phyloP scores from a whole-genome alignment of 106 monocot species.

The Chionographis japonica region DNA sequence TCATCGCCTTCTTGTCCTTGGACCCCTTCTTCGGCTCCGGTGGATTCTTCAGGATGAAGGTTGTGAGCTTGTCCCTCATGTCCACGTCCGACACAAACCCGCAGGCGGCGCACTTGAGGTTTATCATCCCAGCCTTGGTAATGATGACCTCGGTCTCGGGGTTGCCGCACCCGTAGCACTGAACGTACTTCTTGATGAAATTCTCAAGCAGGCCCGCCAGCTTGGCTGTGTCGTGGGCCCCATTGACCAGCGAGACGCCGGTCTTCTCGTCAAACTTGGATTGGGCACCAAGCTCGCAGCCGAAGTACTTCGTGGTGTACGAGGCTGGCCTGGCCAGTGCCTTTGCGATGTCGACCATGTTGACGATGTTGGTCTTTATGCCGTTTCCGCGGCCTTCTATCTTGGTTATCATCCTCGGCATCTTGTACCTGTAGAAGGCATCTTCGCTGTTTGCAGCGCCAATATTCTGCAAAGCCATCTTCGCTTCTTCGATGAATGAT shows the following conservation, averaged over 20 bases:
- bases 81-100: slow-evolving; percentile 73
- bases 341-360: slow-evolving; percentile 90
- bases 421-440: slow-evolving; percentile 89
- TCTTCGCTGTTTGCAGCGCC: slow-evolving; percentile 81
- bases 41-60: slow-evolving; percentile 71
- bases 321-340: slow-evolving; percentile 64
- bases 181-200: slow-evolving; percentile 82
- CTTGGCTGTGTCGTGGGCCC: slow-evolving; percentile 77
- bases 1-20: slow-evolving; percentile 73
- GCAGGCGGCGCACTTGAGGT: slow-evolving; percentile 77
- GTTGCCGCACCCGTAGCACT: slow-evolving; percentile 82
- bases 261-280: slow-evolving; percentile 83
- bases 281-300: slow-evolving; percentile 81
- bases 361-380: slow-evolving; percentile 81
- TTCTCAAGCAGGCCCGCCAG: slow-evolving; percentile 68
- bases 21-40: slow-evolving; percentile 61
- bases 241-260: slow-evolving; percentile 62
- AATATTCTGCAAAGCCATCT: slow-evolving; percentile 73
- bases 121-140: slow-evolving; percentile 68
- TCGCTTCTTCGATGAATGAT: slow-evolving; percentile 1
- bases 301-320: slow-evolving; percentile 82
- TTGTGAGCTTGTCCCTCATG: slow-evolving; percentile 76
- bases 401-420: slow-evolving; percentile 88
- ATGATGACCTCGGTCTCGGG: slow-evolving; percentile 75
- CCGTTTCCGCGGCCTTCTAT: slow-evolving; percentile 87